Conservation (phyloP, 2,329 filamentous ascomycete genomes). For the Fusarium sp. region DNA sequence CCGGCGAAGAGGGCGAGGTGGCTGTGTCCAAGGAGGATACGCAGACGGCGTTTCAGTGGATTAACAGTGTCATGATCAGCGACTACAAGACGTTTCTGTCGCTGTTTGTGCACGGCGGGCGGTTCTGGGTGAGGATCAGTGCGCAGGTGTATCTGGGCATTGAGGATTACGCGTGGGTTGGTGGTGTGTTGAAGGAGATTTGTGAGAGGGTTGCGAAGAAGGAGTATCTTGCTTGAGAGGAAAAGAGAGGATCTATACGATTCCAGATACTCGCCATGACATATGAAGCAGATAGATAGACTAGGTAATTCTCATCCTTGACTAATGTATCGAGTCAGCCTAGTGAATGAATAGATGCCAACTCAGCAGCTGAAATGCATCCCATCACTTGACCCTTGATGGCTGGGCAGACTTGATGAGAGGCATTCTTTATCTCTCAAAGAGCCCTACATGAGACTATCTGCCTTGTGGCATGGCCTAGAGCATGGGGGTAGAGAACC, state of each 20-base stretch:
- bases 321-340: not conserved
- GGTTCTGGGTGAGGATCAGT: conserved; percentile 77
- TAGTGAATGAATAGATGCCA: not conserved
- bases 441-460: not conserved
- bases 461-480: too few species aligned
- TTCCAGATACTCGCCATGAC: too few species aligned
- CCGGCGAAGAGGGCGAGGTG: conserved; percentile 43
- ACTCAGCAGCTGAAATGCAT: too few species aligned
- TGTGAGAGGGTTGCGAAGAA: conserved; percentile 52
- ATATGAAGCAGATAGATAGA: too few species aligned
- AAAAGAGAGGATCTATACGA: too few species aligned
- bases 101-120: conserved; percentile 66
- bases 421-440: not conserved
- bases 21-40: conserved; percentile 47
- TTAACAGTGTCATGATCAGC: conserved; percentile 60
- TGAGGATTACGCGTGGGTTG: conserved; percentile 79
- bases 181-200: conserved; percentile 62
- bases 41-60: conserved; percentile 63
- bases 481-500: too few species aligned
- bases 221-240: conserved; percentile 43
- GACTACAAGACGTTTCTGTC: conserved; percentile 78
- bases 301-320: not conserved
- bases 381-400: not conserved
- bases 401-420: not conserved
- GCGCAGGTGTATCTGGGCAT: conserved; percentile 86